phyloP scores from a whole-genome alignment of 257 asterid genomes.

The Lithospermum erythrorhizon region DNA sequence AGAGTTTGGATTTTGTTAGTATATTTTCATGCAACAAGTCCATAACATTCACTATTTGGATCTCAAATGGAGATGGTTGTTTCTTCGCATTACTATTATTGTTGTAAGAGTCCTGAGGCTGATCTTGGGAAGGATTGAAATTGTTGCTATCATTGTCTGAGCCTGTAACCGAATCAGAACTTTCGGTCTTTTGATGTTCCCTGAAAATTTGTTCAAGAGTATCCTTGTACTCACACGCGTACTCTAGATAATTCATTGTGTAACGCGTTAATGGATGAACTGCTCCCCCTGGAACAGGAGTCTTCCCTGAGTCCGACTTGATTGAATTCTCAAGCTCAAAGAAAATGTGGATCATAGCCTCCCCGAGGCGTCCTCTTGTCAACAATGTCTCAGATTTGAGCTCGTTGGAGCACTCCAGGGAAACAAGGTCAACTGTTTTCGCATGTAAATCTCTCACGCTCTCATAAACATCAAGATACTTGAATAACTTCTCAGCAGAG shows the following conservation, averaged over 20 bases:
- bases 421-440: slow-evolving; percentile 19
- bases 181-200: slow-evolving; percentile 36
- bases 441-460: slow-evolving; percentile 35
- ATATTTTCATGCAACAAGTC: slow-evolving; percentile 52
- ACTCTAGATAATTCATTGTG: slow-evolving; percentile 50
- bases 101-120: background rate
- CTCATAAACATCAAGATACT: slow-evolving; percentile 64
- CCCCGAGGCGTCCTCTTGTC: slow-evolving; percentile 49
- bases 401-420: slow-evolving; percentile 20
- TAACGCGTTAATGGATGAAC: slow-evolving; percentile 80
- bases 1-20: slow-evolving; percentile 58
- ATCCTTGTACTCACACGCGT: slow-evolving; percentile 37
- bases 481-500: slow-evolving; percentile 67
- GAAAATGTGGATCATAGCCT: slow-evolving; percentile 51
- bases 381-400: slow-evolving; percentile 43
- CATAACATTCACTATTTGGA: slow-evolving; percentile 47
- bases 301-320: slow-evolving; percentile 49
- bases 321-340: slow-evolving; percentile 63
- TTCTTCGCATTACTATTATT: background rate
- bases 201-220: slow-evolving; percentile 60
- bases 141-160: slow-evolving; percentile 16
- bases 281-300: slow-evolving; percentile 73
- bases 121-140: background rate
- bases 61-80: slow-evolving; percentile 33
- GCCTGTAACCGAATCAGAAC: slow-evolving; percentile 22